Percentiles rank a stretch among this genome's conserved stretches.
These are phyloP conservation scores for Casaregolazyma suthepensis DNA, from an alignment of 1,139 yeast species.

Conservation along the genomic window DNA sequence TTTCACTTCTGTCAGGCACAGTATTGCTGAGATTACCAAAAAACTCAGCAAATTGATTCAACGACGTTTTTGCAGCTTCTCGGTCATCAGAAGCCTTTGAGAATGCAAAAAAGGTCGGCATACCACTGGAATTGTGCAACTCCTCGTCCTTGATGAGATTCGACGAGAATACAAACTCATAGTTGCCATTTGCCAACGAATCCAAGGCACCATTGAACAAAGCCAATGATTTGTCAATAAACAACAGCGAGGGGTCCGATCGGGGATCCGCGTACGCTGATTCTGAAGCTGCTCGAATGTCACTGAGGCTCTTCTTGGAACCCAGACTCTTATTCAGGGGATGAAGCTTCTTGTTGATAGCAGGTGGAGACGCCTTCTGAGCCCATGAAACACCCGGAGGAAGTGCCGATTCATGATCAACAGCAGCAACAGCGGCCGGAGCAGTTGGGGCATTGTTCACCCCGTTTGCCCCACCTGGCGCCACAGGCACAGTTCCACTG, in stretches of 20 bases:
- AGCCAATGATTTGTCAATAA: slow-evolving; percentile 21
- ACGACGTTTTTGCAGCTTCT: slow-evolving; percentile 1
- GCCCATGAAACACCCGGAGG: slow-evolving; percentile 40
- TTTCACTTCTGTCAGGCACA: neutral
- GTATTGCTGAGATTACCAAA: slow-evolving; percentile 12
- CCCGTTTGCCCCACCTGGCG: slow-evolving; percentile 24
- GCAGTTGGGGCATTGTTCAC: slow-evolving; percentile 7
- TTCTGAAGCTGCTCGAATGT: slow-evolving; percentile 7
- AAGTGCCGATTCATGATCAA: slow-evolving; percentile 25
- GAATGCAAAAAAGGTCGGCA: slow-evolving; percentile 43
- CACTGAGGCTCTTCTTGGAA: slow-evolving; percentile 1
- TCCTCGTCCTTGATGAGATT: slow-evolving; percentile 30
- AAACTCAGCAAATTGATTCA: slow-evolving; percentile 11
- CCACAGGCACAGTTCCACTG: slow-evolving; percentile 30
- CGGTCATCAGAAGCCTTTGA: slow-evolving; percentile 26
- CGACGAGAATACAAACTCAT: slow-evolving; percentile 33
- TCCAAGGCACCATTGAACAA: slow-evolving; percentile 31
- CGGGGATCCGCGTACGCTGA: slow-evolving; percentile 7
- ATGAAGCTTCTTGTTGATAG: slow-evolving; percentile 36
- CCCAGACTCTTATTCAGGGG: slow-evolving; percentile 36
- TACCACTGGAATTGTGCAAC: slow-evolving; percentile 17
- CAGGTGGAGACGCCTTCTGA: slow-evolving; percentile 27
- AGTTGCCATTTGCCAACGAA: slow-evolving; percentile 29
- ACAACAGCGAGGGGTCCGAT: slow-evolving; percentile 16
- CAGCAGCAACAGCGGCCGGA: slow-evolving; percentile 3